phyloP scores from a whole-genome alignment of 441 rosid species.

The Bocquillonia castaneifolia region DNA sequence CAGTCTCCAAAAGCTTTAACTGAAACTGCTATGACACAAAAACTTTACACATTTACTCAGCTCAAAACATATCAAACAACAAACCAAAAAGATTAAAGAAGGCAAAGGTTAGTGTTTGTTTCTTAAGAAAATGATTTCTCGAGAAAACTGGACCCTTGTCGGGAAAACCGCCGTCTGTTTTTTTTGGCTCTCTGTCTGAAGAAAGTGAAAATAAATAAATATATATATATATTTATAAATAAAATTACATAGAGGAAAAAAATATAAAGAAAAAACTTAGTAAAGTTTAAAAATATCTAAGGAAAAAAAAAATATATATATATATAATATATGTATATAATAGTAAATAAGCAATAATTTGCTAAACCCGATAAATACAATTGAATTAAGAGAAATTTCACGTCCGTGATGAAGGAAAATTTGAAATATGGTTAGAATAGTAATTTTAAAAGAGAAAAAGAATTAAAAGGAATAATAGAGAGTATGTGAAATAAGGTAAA shows the following conservation, averaged over 20 bases:
- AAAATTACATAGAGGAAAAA: constrained; percentile 11
- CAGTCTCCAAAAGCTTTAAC: constrained; percentile 18
- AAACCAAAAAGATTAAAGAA: constrained; percentile 4
- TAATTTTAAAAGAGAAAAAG: constrained; percentile 19
- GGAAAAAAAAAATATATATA: constrained; percentile 16
- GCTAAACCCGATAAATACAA: constrained; percentile 49
- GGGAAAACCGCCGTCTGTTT: constrained; percentile 29
- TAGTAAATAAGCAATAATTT: constrained; percentile 33
- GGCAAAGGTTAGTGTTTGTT: constrained; percentile 21
- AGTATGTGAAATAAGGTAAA: constrained; percentile 5
- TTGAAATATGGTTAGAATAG: constrained; percentile 25
- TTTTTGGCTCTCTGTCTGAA: constrained; percentile 29
- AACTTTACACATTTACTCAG: constrained; percentile 26
- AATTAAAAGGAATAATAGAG: neutral
- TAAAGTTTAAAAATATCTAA: constrained; percentile 6
- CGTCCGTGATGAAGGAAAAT: constrained; percentile 58
- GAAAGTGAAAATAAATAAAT: constrained; percentile 15
- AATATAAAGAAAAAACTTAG: constrained; percentile 15
- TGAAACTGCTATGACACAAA: constrained; percentile 8
- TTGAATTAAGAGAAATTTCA: constrained; percentile 54
- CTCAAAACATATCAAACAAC: constrained; percentile 20
- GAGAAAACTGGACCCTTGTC: constrained; percentile 22
- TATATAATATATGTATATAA: constrained; percentile 18
- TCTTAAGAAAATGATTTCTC: constrained; percentile 30
- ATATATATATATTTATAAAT: neutral